These are phyloP conservation scores for Aspergillus ibericus DNA, from an alignment of 2,329 filamentous ascomycete genomes.

Conservation along the genomic window DNA sequence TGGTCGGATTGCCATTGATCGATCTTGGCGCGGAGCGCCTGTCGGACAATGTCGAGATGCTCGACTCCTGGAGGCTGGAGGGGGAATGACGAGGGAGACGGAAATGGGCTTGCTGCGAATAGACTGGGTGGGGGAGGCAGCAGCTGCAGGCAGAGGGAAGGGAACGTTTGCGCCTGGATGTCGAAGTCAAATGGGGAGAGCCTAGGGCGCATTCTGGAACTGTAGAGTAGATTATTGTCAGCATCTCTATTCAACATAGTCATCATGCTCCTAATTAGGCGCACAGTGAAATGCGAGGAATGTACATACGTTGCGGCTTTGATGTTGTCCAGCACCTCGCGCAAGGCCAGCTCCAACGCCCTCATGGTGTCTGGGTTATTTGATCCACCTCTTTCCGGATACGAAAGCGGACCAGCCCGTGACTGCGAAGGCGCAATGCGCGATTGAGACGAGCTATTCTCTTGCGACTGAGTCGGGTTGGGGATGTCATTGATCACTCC, in stretches of 20 bases:
- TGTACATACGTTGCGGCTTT: slow-evolving; percentile 74
- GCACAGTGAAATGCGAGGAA: neutral
- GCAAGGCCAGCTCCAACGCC: slow-evolving; percentile 79
- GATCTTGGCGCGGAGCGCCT: slow-evolving; percentile 68
- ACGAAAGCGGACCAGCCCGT: slow-evolving; percentile 30
- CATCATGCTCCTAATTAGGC: slow-evolving; percentile 4
- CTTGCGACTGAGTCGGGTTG: slow-evolving; percentile 48
- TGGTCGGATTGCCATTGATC: slow-evolving; percentile 60
- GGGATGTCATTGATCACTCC: slow-evolving; percentile 76
- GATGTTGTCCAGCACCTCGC: slow-evolving; percentile 78
- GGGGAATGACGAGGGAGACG: slow-evolving; percentile 78
- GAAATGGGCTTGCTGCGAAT: slow-evolving; percentile 76
- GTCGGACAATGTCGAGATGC: slow-evolving; percentile 70
- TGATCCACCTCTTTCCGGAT: slow-evolving; percentile 60
- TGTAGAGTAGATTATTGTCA: slow-evolving; percentile 24
- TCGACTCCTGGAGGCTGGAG: slow-evolving; percentile 71
- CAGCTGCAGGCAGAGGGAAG: slow-evolving; percentile 77
- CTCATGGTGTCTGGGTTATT: slow-evolving; percentile 77
- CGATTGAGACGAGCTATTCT: slow-evolving; percentile 28
- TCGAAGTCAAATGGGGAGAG: slow-evolving; percentile 71
- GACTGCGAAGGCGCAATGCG: slow-evolving; percentile 34
- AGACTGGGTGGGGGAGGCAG: slow-evolving; percentile 78
- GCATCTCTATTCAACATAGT: neutral
- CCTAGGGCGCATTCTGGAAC: slow-evolving; percentile 45
- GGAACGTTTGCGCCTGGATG: slow-evolving; percentile 80